These are phyloP conservation scores for Baorangia bicolor DNA, from an alignment of 768 basidiomycete genomes.

Conservation along the genomic window DNA sequence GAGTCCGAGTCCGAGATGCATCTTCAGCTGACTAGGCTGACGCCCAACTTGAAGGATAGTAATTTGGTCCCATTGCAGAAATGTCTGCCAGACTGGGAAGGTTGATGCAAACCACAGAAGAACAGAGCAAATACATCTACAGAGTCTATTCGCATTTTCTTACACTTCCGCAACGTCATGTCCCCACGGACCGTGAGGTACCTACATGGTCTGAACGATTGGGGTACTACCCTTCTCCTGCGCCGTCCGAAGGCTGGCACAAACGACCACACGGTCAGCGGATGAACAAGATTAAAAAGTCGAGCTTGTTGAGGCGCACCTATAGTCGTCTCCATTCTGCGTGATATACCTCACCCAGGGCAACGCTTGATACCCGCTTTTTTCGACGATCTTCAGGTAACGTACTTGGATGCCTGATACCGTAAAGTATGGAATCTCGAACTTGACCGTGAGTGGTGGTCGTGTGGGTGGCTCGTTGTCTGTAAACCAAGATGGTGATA, in stretches of 20 bases:
- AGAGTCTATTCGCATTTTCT: neutral
- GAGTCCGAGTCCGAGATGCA: too few relatives aligned
- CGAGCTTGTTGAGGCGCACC: conserved; percentile 43
- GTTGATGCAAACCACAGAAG: neutral
- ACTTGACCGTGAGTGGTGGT: conserved; percentile 94
- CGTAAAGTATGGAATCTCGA: conserved; percentile 98
- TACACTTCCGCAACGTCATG: neutral
- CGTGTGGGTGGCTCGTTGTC: conserved; percentile 73
- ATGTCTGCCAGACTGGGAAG: too few relatives aligned
- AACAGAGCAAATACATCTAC: neutral
- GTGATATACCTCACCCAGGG: conserved; percentile 97
- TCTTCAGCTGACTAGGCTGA: too few relatives aligned
- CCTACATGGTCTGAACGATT: conserved; percentile 38
- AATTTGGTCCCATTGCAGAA: too few relatives aligned
- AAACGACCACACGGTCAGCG: neutral
- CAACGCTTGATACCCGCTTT: conserved; percentile 94
- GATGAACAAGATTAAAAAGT: neutral
- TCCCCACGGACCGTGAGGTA: neutral
- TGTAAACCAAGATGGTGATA: conserved; percentile 44
- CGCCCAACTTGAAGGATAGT: too few relatives aligned
- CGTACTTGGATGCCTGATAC: conserved; percentile 97
- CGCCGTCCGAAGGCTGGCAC: conserved; percentile 59
- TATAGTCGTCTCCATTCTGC: conserved; percentile 90
- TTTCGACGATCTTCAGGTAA: conserved; percentile 98
- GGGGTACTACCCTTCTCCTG: conserved; percentile 71